Evolutionary conservation across 2,329 filamentous ascomycete species (phyloP), one percentile per base, ranked within the genome.

Genomic region (Trichoderma atrobrunneum): DNA sequence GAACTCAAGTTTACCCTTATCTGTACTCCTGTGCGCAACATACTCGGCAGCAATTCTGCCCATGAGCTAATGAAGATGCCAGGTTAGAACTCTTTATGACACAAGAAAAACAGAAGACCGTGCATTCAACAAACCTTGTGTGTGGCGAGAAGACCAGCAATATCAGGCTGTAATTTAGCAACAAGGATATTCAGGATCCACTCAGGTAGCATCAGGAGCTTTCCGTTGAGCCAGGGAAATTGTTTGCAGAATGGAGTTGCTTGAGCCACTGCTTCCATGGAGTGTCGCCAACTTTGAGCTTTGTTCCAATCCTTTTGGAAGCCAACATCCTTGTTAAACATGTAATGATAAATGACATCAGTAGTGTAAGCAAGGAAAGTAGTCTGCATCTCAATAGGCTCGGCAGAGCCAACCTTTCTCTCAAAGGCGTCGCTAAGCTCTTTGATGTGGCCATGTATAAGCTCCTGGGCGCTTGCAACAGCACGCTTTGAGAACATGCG

Each of bases 181-280:
- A 62, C 21, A 43, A 62, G 3, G 6, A 28, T 14, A 7, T n/a
- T n/a, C 7, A 56, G 36, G 48, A 43, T 32, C 30, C 43, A 67
- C 12, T 67, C 39, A 0, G 68, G 68, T 10, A 70, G 26, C 48
- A 43, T 64, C 30, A 63, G 8, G 32, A 61, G 24, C 32, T 24
- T 70, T n/a, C 8, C 54, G n/a, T 30, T 63, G 60, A 63, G 24
- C 68, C 68, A 71, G 21, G 68, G 68, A 30, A 71, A 71, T 21
- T 70, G 68, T 61, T 64, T 70, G 26, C 24, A 24, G 24, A 70
- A 63, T 12, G 68, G 68, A 18, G 59, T 71, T 51, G 68, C 59
- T 7, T 28, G 18, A 30, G 39, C 60, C 10, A 71, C 60, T 36
- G 60, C 36, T 28, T 57, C 39, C 34, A 57, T 62, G 7, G 68